phyloP scores from a whole-genome alignment of 768 basidiomycete species.

The Boletus reticuloceps region DNA sequence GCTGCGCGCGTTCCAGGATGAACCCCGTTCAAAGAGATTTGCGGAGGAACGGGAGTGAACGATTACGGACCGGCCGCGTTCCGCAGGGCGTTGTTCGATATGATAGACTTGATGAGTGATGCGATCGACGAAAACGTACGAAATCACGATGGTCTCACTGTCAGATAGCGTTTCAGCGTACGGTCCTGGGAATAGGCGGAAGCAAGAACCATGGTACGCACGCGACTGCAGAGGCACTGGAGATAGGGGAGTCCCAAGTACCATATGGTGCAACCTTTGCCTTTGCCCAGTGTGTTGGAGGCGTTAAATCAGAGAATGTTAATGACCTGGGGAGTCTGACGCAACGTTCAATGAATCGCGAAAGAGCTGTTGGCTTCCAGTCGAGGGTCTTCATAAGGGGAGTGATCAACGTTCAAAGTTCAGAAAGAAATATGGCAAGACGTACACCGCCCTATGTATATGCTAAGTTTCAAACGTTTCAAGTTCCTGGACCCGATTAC shows the following conservation, averaged over 20 bases:
- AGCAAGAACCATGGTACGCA: not conserved
- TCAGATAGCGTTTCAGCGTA: not conserved
- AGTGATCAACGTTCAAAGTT: too few species aligned
- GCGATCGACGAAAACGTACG: slow-evolving; percentile 1
- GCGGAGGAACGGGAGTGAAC: not conserved
- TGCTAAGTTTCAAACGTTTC: too few species aligned
- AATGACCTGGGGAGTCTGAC: too few species aligned
- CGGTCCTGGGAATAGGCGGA: not conserved
- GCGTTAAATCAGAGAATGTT: not conserved
- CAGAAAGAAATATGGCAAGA: too few species aligned
- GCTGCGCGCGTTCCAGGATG: not conserved
- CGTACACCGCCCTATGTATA: too few species aligned
- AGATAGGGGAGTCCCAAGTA: not conserved
- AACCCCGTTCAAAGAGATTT: not conserved
- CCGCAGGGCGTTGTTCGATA: not conserved
- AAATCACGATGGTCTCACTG: not conserved
- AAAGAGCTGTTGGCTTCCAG: too few species aligned
- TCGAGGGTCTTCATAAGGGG: too few species aligned
- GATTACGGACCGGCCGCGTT: slow-evolving; percentile 1
- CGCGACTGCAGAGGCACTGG: not conserved
- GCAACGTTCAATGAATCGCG: too few species aligned
- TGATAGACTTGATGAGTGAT: not conserved
- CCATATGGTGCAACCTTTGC: not conserved
- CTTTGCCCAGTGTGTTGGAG: not conserved
- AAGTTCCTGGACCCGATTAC: too few species aligned